Evolutionary conservation across 371 early-diverging fungal species (phyloP).

Genomic region (Mucor lusitanicus): DNA sequence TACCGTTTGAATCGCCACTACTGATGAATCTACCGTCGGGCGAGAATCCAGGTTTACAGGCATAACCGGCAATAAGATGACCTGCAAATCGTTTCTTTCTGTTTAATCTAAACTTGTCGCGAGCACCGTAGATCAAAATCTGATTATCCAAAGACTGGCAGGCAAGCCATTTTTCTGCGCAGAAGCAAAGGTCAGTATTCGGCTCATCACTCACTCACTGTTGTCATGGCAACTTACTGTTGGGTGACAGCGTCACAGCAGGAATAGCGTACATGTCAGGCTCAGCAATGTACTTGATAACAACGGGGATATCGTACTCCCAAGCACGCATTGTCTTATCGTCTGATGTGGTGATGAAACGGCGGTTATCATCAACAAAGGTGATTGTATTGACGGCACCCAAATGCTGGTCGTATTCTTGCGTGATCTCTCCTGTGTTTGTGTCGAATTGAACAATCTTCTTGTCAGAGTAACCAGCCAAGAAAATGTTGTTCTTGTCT

Average conservation of each 20-base stretch:
- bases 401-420: conserved; percentile 96
- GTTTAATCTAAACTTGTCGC: conserved; percentile 86
- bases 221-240: conserved; percentile 56
- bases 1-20: conserved; percentile 93
- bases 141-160: conserved; percentile 95
- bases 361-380: conserved; percentile 91
- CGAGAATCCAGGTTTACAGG: conserved; percentile 92
- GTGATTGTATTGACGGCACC: conserved; percentile 96
- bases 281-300: conserved; percentile 96
- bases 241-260: conserved; percentile 85
- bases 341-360: conserved; percentile 94
- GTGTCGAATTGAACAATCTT: conserved; percentile 90
- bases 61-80: conserved; percentile 94
- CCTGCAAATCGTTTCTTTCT: conserved; percentile 92
- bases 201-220: too few relatives aligned
- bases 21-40: conserved; percentile 90
- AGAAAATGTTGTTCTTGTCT: conserved; percentile 81
- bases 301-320: conserved; percentile 97
- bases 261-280: conserved; percentile 97
- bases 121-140: conserved; percentile 85
- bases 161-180: conserved; percentile 89
- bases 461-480: conserved; percentile 92
- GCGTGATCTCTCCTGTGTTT: conserved; percentile 80
- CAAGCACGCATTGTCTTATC: conserved; percentile 97
- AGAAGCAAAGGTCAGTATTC: background rate